Base-by-base conservation (phyloP, 2,329 filamentous ascomycete genomes). In the Alternaria brassicae region DNA sequence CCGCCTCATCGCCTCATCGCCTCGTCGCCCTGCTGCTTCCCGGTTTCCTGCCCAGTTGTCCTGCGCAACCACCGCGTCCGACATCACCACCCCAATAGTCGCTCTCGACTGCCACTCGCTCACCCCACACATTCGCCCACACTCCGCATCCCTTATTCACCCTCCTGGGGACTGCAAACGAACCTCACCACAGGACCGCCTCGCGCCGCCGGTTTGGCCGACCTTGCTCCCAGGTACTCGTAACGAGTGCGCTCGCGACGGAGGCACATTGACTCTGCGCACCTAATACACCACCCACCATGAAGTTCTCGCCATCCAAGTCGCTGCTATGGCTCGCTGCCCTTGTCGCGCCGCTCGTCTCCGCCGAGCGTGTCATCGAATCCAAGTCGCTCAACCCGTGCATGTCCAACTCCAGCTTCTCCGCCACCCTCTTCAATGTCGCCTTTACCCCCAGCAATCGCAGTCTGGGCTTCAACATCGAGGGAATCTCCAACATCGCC, bases 391-490 rank as follows among this genome's bases (percentile, higher is more conserved):
- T 97, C 68, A 93, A 91, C 78, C 86, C 90, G 45, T 97, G 93
- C 80, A 91, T 93, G 83, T 83, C 88, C 59, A 89, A 94, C 79
- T 94, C 91, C 27, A 89, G 88, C 73, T 96, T 97, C 88, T 91
- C 91, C 4, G 93, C 93, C 70, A 93, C 90, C 69, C 85, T 95
- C 59, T 97, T 97, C 86, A 90, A 96, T 69, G 90, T 97, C 77
- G 81, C 87, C 65, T 92, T 91, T 79, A 92, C 89, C 2, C 90
- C 91, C 30, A 82, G 84, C 75, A 96, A 96, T 80, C 84, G 85
- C 69, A 89, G 88, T 30, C 83, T 94, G 53, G 82, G 83, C 53
- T 87, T 96, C 77, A 85, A 92, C 72, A 88, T 97, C 67, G 86
- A 91, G 60, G 92, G 91, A 65, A 89, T 92, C 32, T 96, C 93